These are phyloP conservation scores for Ogataea parapolymorpha DNA, from an alignment of 805 yeast genomes.

Conservation along the genomic window DNA sequence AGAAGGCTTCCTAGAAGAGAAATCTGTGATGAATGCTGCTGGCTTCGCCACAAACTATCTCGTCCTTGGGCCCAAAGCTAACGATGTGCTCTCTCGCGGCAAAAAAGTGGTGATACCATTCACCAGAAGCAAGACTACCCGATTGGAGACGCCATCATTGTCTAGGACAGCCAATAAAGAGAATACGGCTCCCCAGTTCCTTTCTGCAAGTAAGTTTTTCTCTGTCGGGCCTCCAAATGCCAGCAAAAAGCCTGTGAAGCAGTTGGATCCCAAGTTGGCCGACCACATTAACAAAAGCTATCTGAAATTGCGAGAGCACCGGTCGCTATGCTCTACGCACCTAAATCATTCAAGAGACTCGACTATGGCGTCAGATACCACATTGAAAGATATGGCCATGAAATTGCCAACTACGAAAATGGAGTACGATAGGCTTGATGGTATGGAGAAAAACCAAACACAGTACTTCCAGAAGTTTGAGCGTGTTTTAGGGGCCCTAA, in stretches of 20 bases:
- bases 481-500: slow-evolving; percentile 23
- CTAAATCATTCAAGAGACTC: slow-evolving; percentile 35
- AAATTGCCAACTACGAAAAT: slow-evolving; percentile 48
- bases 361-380: slow-evolving; percentile 35
- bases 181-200: slow-evolving; percentile 16
- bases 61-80: slow-evolving; percentile 55
- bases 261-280: slow-evolving; percentile 24
- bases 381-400: slow-evolving; percentile 53
- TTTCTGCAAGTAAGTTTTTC: slow-evolving; percentile 18
- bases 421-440: slow-evolving; percentile 42
- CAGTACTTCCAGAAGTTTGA: slow-evolving; percentile 27
- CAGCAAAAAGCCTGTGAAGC: slow-evolving; percentile 1
- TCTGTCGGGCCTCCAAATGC: slow-evolving; percentile 3
- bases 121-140: slow-evolving; percentile 21
- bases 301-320: slow-evolving; percentile 35
- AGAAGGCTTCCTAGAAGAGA: slow-evolving; percentile 64
- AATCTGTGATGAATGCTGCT: slow-evolving; percentile 64
- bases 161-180: slow-evolving; percentile 20
- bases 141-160: neutral
- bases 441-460: slow-evolving; percentile 31
- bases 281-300: slow-evolving; percentile 31
- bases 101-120: slow-evolving; percentile 53
- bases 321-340: slow-evolving; percentile 42
- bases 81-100: slow-evolving; percentile 37
- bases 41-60: slow-evolving; percentile 83